phyloP scores from a whole-genome alignment of 106 monocot species.

The Phalaenopsis equestris region DNA sequence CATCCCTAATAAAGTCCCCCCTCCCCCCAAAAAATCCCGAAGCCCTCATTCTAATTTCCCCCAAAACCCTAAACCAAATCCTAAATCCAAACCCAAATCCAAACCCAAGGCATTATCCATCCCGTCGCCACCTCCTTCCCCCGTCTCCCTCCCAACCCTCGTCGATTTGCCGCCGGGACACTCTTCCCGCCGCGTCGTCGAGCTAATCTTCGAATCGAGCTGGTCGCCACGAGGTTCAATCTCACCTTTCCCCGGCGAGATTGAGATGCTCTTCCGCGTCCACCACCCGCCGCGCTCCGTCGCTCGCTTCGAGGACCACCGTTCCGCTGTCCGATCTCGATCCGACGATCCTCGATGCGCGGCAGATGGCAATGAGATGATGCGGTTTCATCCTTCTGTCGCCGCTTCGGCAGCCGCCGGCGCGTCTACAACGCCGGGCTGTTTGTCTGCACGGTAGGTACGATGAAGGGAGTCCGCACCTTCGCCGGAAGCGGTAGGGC shows the following conservation, averaged over 20 bases:
- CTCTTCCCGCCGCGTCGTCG: slow-evolving; percentile 65
- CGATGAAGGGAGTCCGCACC: slow-evolving; percentile 31
- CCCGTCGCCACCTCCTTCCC: slow-evolving; percentile 11
- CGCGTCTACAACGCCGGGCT: slow-evolving; percentile 23
- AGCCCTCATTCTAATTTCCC: neutral
- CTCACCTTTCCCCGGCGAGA: slow-evolving; percentile 43
- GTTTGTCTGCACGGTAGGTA: neutral
- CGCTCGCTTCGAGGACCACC: slow-evolving; percentile 78
- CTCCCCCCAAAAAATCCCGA: slow-evolving; percentile 14
- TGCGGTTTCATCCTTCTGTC: slow-evolving; percentile 48
- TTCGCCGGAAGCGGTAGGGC: slow-evolving; percentile 63
- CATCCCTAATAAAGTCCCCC: slow-evolving; percentile 17
- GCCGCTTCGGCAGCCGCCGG: neutral
- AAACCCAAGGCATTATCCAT: slow-evolving; percentile 8
- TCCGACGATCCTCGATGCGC: slow-evolving; percentile 47
- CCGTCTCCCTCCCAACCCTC: slow-evolving; percentile 28
- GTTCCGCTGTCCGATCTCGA: slow-evolving; percentile 28
- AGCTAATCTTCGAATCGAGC: slow-evolving; percentile 71
- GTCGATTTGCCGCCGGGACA: slow-evolving; percentile 48
- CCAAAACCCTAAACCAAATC: slow-evolving; percentile 12
- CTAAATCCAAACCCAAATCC: slow-evolving; percentile 9
- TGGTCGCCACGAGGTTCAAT: slow-evolving; percentile 35
- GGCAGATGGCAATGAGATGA: slow-evolving; percentile 91
- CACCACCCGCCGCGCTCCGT: slow-evolving; percentile 57
- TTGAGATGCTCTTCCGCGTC: slow-evolving; percentile 74